A percentile compares a stretch with the other conserved stretches of the same genome.
Evolutionary conservation across 345 rosid genomes (phyloP).

Genomic region (Boechera retrofracta): DNA sequence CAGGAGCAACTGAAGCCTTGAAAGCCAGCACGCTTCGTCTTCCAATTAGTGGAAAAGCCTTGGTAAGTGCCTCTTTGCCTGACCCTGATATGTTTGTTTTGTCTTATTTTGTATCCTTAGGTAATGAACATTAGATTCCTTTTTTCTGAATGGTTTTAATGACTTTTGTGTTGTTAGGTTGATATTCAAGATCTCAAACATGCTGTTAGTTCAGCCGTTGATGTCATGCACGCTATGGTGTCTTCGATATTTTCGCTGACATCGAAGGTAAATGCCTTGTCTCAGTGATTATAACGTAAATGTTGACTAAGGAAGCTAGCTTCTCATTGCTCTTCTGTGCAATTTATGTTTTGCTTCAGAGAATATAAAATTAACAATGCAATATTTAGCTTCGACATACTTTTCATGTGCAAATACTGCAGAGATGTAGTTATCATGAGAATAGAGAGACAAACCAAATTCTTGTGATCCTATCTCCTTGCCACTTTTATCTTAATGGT

Average conservation of each 20-base stretch:
- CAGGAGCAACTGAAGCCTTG: conserved; percentile 85
- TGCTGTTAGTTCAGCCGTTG: conserved; percentile 82
- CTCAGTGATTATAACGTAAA: conserved; percentile 12
- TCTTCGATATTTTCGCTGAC: conserved; percentile 67
- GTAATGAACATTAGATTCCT: conserved; percentile 24
- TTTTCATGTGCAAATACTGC: conserved; percentile 1
- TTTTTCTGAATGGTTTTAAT: conserved; percentile 14
- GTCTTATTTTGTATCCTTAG: not conserved
- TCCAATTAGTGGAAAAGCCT: conserved; percentile 79
- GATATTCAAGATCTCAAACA: conserved; percentile 83
- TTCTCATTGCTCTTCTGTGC: conserved; percentile 10
- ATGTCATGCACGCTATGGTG: conserved; percentile 85
- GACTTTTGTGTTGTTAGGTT: conserved; percentile 50
- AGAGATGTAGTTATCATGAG: not conserved
- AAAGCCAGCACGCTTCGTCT: conserved; percentile 97
- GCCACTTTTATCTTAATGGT: not conserved
- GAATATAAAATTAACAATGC: not conserved
- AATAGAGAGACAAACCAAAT: not conserved
- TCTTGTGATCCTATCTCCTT: not conserved
- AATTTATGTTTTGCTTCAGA: not conserved
- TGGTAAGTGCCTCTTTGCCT: conserved; percentile 49
- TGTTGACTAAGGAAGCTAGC: conserved; percentile 13
- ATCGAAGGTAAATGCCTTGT: conserved; percentile 58
- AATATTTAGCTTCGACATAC: not conserved
- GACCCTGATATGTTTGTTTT: not conserved